Base-by-base conservation (phyloP, 2,329 filamentous ascomycete species). In the Fusarium praegraminearum region DNA sequence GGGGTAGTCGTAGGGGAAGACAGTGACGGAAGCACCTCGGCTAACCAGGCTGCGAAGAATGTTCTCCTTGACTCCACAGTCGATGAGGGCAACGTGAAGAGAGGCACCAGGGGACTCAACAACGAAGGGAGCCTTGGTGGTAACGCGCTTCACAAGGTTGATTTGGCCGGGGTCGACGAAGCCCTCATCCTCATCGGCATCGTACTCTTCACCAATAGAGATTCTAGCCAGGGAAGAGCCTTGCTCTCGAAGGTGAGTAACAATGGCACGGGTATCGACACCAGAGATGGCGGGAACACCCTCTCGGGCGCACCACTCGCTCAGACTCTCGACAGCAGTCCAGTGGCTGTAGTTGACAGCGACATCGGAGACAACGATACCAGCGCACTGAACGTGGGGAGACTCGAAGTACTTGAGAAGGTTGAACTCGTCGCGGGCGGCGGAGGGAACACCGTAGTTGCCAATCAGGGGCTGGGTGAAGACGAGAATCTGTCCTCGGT, bases 51-150 rank as follows among this genome's bases (percentile, higher is more conserved):
- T 97, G 77, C 96, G 93, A 64, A 99, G 90, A 76, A 99, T 99
- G 85, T 99, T 99, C 88, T 99, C 96, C 89, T 99, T 99, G 74
- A 98, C 96, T 85, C 96, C 96, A 78, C 96, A 99, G 83, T 99
- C 96, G 78, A 99, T 91, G 73, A 99, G 87, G 62, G 95, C 96
- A 74, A 99, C 89, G 83, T 99, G 96, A 80, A 93, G 91, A 76
- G 91, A 89, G 69, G 95, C 93, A 72, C 91, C 88, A 33, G 90
- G 88, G 53, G 94, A 94, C 80, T 93, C 91, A 71, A 98, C 92
- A 76, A 98, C 93, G 85, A 98, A 99, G 43, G 96, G 96, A 70
- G 94, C 93, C 86, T 99, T 99, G 82, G 96, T 99, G 86, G 93
- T 97, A 74, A 99, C 96, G 76, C 93, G 93, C 82, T 93, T 93